These are phyloP conservation scores for Amaranthus palmeri DNA, from an alignment of 148 eudicot species.

Conservation along the genomic window DNA sequence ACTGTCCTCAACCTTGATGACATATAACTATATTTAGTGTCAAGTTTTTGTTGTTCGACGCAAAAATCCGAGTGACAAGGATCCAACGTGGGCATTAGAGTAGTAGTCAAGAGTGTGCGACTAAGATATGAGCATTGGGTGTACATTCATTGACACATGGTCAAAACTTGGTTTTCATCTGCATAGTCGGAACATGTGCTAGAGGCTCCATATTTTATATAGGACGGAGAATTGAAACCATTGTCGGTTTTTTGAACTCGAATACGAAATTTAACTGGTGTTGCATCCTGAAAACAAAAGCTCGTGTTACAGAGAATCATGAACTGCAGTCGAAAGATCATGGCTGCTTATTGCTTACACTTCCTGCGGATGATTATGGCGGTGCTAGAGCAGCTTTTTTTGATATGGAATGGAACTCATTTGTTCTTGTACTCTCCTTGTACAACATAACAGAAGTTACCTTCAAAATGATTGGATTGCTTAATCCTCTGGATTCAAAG, in stretches of 20 bases:
- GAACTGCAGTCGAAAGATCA: neutral
- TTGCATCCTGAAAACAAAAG: neutral
- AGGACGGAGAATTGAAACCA: no score
- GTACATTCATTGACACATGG: neutral
- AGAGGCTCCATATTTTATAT: no score
- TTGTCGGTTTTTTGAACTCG: no score
- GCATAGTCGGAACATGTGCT: no score
- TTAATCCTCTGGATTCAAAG: no score
- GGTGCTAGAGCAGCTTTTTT: neutral
- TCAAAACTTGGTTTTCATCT: no score
- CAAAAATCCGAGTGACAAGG: no score
- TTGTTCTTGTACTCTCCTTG: neutral
- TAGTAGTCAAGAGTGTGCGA: no score
- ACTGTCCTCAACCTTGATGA: slow-evolving; percentile 76
- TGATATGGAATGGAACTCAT: neutral
- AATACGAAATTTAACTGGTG: neutral
- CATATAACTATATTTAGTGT: slow-evolving; percentile 21
- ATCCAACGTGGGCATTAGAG: no score
- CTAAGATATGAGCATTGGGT: neutral
- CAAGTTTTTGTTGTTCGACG: no score
- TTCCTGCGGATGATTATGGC: neutral
- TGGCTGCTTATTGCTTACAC: neutral
- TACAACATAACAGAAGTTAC: neutral
- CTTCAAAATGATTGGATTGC: no score
- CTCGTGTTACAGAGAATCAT: neutral